Evolutionary conservation across 495 filamentous ascomycete genomes (phyloP).

Genomic region (Penicillium paxilli): DNA sequence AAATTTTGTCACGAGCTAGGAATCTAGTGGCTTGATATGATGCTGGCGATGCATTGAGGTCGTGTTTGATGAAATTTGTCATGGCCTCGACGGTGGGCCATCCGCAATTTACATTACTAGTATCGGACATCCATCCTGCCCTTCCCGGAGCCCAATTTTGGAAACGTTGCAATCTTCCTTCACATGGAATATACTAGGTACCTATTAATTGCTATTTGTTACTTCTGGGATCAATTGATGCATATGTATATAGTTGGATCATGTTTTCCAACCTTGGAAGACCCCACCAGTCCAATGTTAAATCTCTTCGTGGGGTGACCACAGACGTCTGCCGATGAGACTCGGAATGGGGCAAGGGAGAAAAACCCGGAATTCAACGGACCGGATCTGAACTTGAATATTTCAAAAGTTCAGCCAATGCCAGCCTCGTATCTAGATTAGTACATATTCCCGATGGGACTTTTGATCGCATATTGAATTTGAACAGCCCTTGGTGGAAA

Average conservation of each 20-base stretch:
- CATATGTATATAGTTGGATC: too few species aligned
- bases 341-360: not conserved
- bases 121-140: too few species aligned
- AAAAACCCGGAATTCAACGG: not conserved
- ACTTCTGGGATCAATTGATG: too few species aligned
- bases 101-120: too few species aligned
- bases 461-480: not conserved
- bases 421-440: not conserved
- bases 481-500: not conserved
- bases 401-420: not conserved
- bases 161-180: too few species aligned
- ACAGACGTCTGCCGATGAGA: not conserved
- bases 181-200: too few species aligned
- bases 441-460: not conserved
- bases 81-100: too few species aligned
- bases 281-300: not conserved
- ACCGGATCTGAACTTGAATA: constrained; percentile 8
- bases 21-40: not conserved
- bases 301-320: not conserved
- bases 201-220: too few species aligned
- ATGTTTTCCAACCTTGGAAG: not conserved
- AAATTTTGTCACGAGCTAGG: not conserved
- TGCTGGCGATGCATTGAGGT: not conserved
- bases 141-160: too few species aligned
- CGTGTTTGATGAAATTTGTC: not conserved